Conservation (phyloP, 371 early-diverging fungal genomes). For the Rhizopus sp. region DNA sequence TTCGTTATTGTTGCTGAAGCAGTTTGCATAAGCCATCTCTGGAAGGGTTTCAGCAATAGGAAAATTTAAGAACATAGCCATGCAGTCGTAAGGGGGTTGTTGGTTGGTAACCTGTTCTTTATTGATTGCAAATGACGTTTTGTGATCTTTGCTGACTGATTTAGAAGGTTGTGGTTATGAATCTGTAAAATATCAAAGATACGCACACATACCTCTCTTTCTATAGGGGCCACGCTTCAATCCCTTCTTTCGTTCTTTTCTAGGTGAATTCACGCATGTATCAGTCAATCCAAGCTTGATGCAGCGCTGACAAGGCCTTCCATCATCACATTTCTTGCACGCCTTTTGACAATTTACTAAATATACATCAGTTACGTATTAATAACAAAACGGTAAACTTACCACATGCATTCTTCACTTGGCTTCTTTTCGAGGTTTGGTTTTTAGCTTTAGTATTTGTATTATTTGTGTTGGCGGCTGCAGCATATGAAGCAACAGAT, state of each 20-base stretch:
- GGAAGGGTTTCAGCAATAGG: too few relatives aligned
- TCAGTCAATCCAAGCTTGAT: constrained; percentile 53
- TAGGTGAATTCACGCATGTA: constrained; percentile 55
- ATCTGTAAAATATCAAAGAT: background rate
- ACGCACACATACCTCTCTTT: constrained; percentile 4
- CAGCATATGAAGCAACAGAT: constrained; percentile 55
- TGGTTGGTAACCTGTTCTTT: too few relatives aligned
- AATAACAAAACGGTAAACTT: background rate
- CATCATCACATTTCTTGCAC: constrained; percentile 58
- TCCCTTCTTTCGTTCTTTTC: constrained; percentile 56
- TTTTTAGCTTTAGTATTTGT: background rate
- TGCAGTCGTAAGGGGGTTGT: too few relatives aligned
- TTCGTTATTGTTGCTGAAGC: background rate
- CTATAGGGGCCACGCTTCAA: constrained; percentile 51
- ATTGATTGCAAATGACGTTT: background rate
- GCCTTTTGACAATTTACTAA: constrained; percentile 55
- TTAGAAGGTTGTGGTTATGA: background rate
- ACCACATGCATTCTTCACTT: constrained; percentile 17
- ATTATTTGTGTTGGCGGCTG: constrained; percentile 19
- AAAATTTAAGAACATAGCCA: too few relatives aligned
- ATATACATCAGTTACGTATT: background rate
- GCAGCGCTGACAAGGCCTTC: constrained; percentile 61
- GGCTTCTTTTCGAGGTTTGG: constrained; percentile 7
- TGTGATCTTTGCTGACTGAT: background rate
- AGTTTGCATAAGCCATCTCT: background rate